Percentiles rank a stretch among this genome's conserved stretches.
These are phyloP conservation scores for Amauroascus verrucosus DNA, from an alignment of 2,329 filamentous ascomycete genomes.

Conservation along the genomic window DNA sequence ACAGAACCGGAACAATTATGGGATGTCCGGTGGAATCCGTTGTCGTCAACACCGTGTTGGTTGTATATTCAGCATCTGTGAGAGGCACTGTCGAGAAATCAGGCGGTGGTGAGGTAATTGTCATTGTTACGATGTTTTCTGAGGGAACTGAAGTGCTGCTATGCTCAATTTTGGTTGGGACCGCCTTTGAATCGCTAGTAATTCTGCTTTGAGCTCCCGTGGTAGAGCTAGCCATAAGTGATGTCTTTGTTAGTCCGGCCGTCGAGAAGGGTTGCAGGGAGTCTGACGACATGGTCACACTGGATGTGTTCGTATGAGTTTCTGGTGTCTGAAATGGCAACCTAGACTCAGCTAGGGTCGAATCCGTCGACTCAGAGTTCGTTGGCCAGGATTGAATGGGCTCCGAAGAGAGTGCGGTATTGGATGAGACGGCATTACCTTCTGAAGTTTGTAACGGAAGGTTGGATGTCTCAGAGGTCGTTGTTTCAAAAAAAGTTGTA, in stretches of 20 bases:
- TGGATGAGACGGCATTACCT: too few species aligned
- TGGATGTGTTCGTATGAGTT: too few species aligned
- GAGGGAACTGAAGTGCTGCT: neutral
- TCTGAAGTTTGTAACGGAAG: too few species aligned
- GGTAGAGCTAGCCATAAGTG: neutral
- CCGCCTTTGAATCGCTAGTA: neutral
- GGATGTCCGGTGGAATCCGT: neutral
- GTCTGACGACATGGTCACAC: too few species aligned
- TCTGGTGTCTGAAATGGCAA: neutral
- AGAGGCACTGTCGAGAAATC: neutral
- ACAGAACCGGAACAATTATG: neutral
- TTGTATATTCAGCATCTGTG: neutral
- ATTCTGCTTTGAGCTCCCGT: neutral
- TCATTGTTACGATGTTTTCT: neutral
- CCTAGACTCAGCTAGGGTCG: neutral
- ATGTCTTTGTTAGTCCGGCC: neutral
- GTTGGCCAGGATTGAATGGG: too few species aligned
- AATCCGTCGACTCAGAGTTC: too few species aligned
- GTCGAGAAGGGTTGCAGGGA: too few species aligned
- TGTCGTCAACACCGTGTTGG: neutral
- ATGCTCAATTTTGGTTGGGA: neutral
- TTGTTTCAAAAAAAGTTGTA: too few species aligned
- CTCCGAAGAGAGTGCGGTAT: too few species aligned
- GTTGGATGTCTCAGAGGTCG: too few species aligned
- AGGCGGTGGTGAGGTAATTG: neutral